Percentiles rank a stretch among this genome's conserved stretches.
phyloP scores from a whole-genome alignment of 805 yeast species.

The Ogataea populi-albae region DNA sequence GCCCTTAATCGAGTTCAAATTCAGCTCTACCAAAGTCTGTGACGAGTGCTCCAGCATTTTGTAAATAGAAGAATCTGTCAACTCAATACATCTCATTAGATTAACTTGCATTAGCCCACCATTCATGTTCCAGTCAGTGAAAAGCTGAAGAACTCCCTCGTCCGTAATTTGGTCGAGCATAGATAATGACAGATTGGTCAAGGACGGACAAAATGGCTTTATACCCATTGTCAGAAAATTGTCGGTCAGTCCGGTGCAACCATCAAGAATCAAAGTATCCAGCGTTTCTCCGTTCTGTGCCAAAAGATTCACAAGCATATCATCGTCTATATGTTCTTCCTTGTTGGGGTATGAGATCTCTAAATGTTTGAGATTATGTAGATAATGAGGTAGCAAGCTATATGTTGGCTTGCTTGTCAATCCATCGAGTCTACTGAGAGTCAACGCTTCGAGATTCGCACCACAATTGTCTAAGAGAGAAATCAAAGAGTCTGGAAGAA shows the following conservation, averaged over 20 bases:
- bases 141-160: slow-evolving; percentile 59
- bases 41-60: slow-evolving; percentile 63
- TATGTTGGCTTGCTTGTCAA: slow-evolving; percentile 55
- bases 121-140: slow-evolving; percentile 52
- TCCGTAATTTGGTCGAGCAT: slow-evolving; percentile 65
- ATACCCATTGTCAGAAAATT: slow-evolving; percentile 54
- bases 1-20: slow-evolving; percentile 67
- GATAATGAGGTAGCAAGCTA: slow-evolving; percentile 61
- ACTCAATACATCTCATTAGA: slow-evolving; percentile 60
- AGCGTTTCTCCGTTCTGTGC: slow-evolving; percentile 62
- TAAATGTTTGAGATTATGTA: slow-evolving; percentile 51
- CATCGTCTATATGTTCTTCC: slow-evolving; percentile 67
- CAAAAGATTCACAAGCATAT: slow-evolving; percentile 57
- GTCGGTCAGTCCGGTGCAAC: slow-evolving; percentile 74
- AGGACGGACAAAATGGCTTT: slow-evolving; percentile 51
- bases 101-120: slow-evolving; percentile 60
- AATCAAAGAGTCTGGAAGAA: slow-evolving; percentile 63
- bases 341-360: slow-evolving; percentile 68
- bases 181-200: slow-evolving; percentile 58
- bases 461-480: slow-evolving; percentile 62
- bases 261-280: slow-evolving; percentile 58
- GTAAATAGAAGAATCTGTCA: slow-evolving; percentile 61
- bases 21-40: slow-evolving; percentile 63
- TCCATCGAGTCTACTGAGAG: slow-evolving; percentile 71
- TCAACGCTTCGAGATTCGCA: slow-evolving; percentile 50